phyloP scores from a whole-genome alignment of 192 early-diverging fungal genomes.

The Backusella australiensis region DNA sequence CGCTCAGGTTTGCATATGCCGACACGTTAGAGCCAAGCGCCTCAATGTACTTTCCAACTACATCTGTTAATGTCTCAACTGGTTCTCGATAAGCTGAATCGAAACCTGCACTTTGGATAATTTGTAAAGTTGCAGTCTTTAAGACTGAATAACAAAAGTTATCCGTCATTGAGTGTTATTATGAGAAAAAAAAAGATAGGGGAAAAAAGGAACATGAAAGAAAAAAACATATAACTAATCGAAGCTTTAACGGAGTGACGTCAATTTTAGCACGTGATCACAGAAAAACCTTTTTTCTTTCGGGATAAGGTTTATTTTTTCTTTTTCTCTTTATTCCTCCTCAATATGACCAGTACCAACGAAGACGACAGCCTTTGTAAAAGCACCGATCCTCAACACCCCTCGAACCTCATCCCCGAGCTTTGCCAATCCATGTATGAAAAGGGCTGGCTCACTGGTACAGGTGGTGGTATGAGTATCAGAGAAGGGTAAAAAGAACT shows the following conservation, averaged over 20 bases:
- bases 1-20: conserved; percentile 46
- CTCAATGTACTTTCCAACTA: conserved; percentile 47
- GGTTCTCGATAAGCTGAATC: conserved; percentile 44
- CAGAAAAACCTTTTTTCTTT: neutral
- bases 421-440: conserved; percentile 87
- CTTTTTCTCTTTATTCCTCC: neutral
- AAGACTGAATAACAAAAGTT: conserved; percentile 51
- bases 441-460: conserved; percentile 95
- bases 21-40: conserved; percentile 43
- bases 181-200: conserved; percentile 8
- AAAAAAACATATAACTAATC: neutral
- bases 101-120: conserved; percentile 52
- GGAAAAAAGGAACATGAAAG: neutral
- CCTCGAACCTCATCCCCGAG: conserved; percentile 89
- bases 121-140: conserved; percentile 45
- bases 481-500: conserved; percentile 54
- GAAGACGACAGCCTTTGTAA: conserved; percentile 43
- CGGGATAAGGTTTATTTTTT: neutral
- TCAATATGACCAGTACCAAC: conserved; percentile 7
- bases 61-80: conserved; percentile 47
- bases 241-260: neutral
- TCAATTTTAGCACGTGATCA: neutral
- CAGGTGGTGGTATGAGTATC: conserved; percentile 89
- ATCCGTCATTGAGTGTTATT: conserved; percentile 28
- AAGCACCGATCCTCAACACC: conserved; percentile 62